A percentile compares a stretch with the other conserved stretches of the same genome.
These are phyloP conservation scores for Dactylonectria macrodidyma DNA, from an alignment of 2,329 filamentous ascomycete species.

Conservation along the genomic window DNA sequence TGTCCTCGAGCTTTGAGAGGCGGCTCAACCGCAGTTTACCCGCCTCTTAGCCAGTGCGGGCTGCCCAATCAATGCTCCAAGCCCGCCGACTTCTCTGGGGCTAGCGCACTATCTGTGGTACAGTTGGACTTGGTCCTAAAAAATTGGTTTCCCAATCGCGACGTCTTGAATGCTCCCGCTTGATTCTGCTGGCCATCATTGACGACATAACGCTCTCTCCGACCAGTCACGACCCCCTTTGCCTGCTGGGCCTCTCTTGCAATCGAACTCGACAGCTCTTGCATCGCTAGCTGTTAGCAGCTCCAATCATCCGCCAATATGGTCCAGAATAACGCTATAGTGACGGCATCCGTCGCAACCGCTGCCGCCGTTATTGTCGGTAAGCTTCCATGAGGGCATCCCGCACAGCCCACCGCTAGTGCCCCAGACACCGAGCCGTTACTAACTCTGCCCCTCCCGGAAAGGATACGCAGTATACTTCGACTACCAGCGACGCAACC, in stretches of 20 bases:
- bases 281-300: constrained; percentile 31
- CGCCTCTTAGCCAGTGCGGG: constrained; percentile 21
- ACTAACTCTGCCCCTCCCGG: constrained; percentile 35
- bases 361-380: constrained; percentile 72
- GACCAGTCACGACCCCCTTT: constrained; percentile 25
- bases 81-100: constrained; percentile 14
- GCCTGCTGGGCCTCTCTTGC: constrained; percentile 27
- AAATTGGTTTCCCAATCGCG: constrained; percentile 49
- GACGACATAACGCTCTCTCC: constrained; percentile 39
- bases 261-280: constrained; percentile 28
- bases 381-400: constrained; percentile 52
- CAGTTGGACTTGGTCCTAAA: constrained; percentile 41
- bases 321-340: constrained; percentile 68
- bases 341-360: constrained; percentile 74
- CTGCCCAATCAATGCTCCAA: constrained; percentile 36
- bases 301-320: constrained; percentile 49
- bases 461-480: constrained; percentile 79
- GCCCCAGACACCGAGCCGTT: constrained; percentile 12
- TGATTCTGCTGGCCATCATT: constrained; percentile 38
- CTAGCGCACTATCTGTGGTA: constrained; percentile 46
- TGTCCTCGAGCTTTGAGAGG: constrained; percentile 35
- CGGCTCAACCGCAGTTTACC: constrained; percentile 32
- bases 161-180: constrained; percentile 45
- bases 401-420: constrained; percentile 5
- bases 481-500: constrained; percentile 75